Evolutionary conservation across 2,329 filamentous ascomycete genomes (phyloP).

Genomic region (Ophiosphaerella narmari): DNA sequence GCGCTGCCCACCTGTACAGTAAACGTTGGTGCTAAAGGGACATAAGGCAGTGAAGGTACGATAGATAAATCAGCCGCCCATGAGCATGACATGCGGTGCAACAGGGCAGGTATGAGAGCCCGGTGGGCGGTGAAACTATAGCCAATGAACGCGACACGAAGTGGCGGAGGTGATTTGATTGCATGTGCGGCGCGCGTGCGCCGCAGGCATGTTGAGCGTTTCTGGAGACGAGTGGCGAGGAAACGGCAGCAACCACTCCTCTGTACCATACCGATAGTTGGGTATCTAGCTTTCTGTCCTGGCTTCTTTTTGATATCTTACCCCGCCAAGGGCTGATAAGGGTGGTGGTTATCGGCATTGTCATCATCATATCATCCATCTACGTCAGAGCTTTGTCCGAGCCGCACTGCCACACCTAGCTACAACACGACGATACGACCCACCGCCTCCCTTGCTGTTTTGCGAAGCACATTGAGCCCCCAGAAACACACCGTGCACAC

Average conservation of each 20-base stretch:
- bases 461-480: background rate
- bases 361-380: conserved; percentile 12
- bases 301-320: background rate
- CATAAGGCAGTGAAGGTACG: background rate
- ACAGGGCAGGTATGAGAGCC: conserved; percentile 17
- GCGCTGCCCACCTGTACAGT: background rate
- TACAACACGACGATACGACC: conserved; percentile 11
- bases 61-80: background rate
- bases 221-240: background rate
- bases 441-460: background rate
- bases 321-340: conserved; percentile 1
- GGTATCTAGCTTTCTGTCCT: too few species aligned
- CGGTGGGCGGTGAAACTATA: conserved; percentile 25
- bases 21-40: background rate
- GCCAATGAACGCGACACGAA: conserved; percentile 35
- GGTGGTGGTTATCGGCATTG: conserved; percentile 15
- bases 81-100: conserved; percentile 11
- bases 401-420: conserved; percentile 8
- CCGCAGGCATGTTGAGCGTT: conserved; percentile 17
- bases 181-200: conserved; percentile 18
- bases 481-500: conserved; percentile 1
- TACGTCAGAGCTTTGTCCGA: conserved; percentile 29
- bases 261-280: background rate
- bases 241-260: background rate
- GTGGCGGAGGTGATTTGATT: conserved; percentile 27